A percentile compares a stretch with the other conserved stretches of the same genome.
Conservation (phyloP, 208 protist genomes). For the Wallacemonas sp. region DNA sequence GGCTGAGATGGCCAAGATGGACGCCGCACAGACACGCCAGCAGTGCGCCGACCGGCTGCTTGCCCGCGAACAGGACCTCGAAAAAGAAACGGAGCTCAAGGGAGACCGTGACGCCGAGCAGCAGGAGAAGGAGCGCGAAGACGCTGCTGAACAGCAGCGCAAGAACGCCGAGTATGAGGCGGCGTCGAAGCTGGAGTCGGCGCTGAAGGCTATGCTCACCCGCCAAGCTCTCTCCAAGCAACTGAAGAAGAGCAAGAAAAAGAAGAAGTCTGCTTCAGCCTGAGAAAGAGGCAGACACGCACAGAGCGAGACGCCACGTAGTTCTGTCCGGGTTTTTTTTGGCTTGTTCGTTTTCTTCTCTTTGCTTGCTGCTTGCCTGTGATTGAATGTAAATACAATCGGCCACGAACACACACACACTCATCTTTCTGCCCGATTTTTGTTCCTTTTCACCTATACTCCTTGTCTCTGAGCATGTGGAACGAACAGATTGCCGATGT, state of each 20-base stretch:
- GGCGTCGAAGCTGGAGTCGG: constrained; percentile 77
- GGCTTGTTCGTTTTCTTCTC: neutral
- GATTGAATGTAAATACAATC: too few relatives aligned
- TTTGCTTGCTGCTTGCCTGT: constrained; percentile 9
- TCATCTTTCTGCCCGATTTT: neutral
- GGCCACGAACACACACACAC: too few relatives aligned
- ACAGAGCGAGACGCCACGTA: too few relatives aligned
- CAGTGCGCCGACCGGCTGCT: constrained; percentile 70
- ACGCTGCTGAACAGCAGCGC: constrained; percentile 38
- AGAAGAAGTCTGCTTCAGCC: constrained; percentile 33
- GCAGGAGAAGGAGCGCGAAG: constrained; percentile 31
- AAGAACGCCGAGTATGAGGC: constrained; percentile 63
- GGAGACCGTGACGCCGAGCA: constrained; percentile 42
- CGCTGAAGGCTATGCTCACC: constrained; percentile 81
- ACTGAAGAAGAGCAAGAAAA: constrained; percentile 80
- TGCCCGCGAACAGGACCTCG: constrained; percentile 55
- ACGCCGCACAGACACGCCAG: constrained; percentile 80
- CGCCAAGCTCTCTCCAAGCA: constrained; percentile 61
- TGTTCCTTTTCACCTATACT: neutral
- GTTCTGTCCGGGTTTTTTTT: constrained; percentile 10
- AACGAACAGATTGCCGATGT: too few relatives aligned
- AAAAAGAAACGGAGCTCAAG: constrained; percentile 52
- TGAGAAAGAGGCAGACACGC: too few relatives aligned
- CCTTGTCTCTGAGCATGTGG: too few relatives aligned
- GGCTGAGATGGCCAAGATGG: constrained; percentile 76